Percentiles rank a stretch among this genome's conserved stretches.
Evolutionary conservation across 2,329 filamentous ascomycete species (phyloP).

Genomic region (Myrmaecium sp.): DNA sequence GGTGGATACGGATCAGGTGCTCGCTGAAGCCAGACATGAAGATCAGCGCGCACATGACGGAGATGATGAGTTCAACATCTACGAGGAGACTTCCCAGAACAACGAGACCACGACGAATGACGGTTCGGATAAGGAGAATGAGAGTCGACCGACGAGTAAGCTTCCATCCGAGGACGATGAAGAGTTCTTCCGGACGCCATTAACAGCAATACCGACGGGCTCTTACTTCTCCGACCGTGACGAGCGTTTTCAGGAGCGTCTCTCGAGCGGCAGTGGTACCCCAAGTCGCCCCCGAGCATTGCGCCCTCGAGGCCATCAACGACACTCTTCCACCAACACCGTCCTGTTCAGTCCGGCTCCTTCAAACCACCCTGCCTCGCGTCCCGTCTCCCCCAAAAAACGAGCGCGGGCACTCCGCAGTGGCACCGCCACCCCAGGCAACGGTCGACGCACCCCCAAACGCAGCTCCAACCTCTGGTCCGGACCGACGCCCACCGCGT

Average conservation of each 20-base stretch:
- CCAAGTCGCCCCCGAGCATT: conserved; percentile 9
- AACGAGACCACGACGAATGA: conserved; percentile 4
- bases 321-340: conserved; percentile 66
- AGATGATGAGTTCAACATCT: conserved; percentile 76
- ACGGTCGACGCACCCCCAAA: conserved; percentile 26
- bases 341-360: conserved; percentile 59
- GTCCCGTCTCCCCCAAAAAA: conserved; percentile 16
- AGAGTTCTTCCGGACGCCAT: conserved; percentile 27
- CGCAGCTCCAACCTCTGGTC: conserved; percentile 15
- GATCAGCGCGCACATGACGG: too few species aligned
- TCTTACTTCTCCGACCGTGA: too few species aligned
- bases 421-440: conserved; percentile 16
- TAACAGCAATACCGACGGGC: conserved; percentile 14
- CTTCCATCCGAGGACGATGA: conserved; percentile 19
- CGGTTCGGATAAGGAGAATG: conserved; percentile 14
- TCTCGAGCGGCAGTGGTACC: conserved; percentile 12
- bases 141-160: conserved; percentile 10
- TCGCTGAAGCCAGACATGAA: too few species aligned
- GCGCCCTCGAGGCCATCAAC: conserved; percentile 36
- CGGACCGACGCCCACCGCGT: conserved; percentile 1
- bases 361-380: conserved; percentile 20
- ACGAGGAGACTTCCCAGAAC: conserved; percentile 33
- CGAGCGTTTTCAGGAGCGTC: too few species aligned
- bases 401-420: conserved; percentile 12
- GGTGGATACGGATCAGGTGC: too few species aligned